Evolutionary conservation across 768 basidiomycete genomes (phyloP).

Genomic region (Porphyrellus cyaneotinctus): DNA sequence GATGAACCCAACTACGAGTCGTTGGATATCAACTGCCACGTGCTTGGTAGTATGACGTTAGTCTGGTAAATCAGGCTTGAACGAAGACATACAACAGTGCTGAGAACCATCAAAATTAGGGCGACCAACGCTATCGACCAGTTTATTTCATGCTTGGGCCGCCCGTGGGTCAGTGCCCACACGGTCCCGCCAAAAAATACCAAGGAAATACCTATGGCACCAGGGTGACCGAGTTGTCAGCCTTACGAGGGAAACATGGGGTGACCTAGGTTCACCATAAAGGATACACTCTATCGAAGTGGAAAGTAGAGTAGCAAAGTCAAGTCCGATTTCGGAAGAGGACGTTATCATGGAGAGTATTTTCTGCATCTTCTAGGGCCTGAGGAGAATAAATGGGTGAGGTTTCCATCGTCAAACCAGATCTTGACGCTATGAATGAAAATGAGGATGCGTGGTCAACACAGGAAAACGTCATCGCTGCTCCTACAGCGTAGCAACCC

Average conservation of each 20-base stretch:
- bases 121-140: conserved; percentile 22
- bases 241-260: neutral
- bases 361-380: neutral
- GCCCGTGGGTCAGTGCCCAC: conserved; percentile 21
- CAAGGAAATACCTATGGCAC: conserved; percentile 16
- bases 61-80: neutral
- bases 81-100: conserved; percentile 12
- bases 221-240: conserved; percentile 1
- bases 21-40: conserved; percentile 19
- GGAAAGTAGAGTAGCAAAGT: conserved; percentile 15
- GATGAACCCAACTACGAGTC: conserved; percentile 27
- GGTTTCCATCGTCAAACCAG: neutral
- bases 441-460: neutral
- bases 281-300: conserved; percentile 18
- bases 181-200: conserved; percentile 23
- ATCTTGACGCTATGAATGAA: neutral
- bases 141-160: conserved; percentile 16
- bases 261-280: conserved; percentile 15
- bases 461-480: neutral
- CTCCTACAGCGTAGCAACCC: neutral
- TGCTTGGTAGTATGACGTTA: conserved; percentile 17
- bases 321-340: conserved; percentile 8
- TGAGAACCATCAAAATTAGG: conserved; percentile 19
- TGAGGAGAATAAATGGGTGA: neutral
- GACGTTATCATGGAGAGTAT: neutral